A percentile compares a stretch with the other conserved stretches of the same genome.
These are phyloP conservation scores for Coprinellus micaceus DNA, from an alignment of 768 basidiomycete species.

Conservation along the genomic window DNA sequence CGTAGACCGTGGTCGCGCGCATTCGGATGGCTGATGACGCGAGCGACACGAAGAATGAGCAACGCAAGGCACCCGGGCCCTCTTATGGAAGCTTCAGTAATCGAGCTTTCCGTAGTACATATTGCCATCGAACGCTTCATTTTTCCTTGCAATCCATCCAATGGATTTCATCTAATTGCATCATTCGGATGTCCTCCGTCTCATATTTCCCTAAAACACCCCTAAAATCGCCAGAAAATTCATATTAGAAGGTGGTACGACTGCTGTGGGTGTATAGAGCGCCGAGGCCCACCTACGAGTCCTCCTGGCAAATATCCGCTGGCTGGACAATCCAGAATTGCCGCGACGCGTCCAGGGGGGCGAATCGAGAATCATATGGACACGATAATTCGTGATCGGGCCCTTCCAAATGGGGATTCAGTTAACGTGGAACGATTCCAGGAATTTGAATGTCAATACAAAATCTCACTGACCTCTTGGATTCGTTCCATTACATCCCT, in stretches of 20 bases:
- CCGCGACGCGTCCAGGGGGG: conserved; percentile 6
- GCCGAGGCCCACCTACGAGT: background rate
- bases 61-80: too few relatives aligned
- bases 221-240: background rate
- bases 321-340: conserved; percentile 4
- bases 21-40: too few relatives aligned
- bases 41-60: too few relatives aligned
- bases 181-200: background rate
- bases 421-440: conserved; percentile 1
- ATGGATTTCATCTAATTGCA: background rate
- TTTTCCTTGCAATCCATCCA: too few relatives aligned
- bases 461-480: background rate
- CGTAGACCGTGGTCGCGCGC: too few relatives aligned
- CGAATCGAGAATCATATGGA: conserved; percentile 3
- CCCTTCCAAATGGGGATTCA: conserved; percentile 1
- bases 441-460: conserved; percentile 7
- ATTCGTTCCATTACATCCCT: background rate
- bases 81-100: too few relatives aligned
- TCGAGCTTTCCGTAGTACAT: too few relatives aligned
- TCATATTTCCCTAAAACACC: background rate
- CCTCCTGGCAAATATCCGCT: background rate
- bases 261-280: too few relatives aligned
- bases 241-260: background rate
- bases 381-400: background rate
- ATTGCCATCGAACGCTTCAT: too few relatives aligned